Evolutionary conservation across 225 moss, liverwort and hornwort species (phyloP), one percentile per base, ranked within the genome.

Genomic region (Pseudisothecium myosuroides): DNA sequence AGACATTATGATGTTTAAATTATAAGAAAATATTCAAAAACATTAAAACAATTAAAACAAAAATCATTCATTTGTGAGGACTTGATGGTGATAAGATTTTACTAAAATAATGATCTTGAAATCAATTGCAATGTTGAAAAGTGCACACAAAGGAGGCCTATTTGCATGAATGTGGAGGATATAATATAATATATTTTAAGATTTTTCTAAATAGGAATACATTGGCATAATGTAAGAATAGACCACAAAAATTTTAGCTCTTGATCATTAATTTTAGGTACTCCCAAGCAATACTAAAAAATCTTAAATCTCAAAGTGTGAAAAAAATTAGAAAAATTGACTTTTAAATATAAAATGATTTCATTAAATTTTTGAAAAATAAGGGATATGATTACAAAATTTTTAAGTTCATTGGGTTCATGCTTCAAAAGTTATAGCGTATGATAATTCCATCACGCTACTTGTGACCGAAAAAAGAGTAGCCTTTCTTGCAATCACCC

Each of bases 61-160:
- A 27, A 41, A 41, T 8, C 6, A 0, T 23, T 2, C 24, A 39
- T 39, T 26, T 71, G 27, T 26, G 5, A 26, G 15, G 41, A 26
- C 41, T 41, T 41, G 23, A 71, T 41, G 41, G 4, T 71, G 24
- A 41, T 24, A 14, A 71, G 26, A 41, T 41, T 41, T 41, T 1
- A 4, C 7, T 7, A 26, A 71, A 27, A 15, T 3, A 27, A 43
- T 71, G 26, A 43, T 43, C 9, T 72, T 43, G 8, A 43, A 72
- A 43, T 8, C 5, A 43, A 9, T 27, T 27, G 15, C 9, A 71
- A 26, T 71, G 11, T 39, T 24, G 0, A 14, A 1, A 72, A 43
- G 27, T 43, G 14, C 0, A 0, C 9, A 0, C 11, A 15, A 72
- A 5, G 0, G 1, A 72, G 9, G 1, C 0, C 22, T 27, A 43